phyloP scores from a whole-genome alignment of 306 rosid genomes.

The Parietaria judaica region DNA sequence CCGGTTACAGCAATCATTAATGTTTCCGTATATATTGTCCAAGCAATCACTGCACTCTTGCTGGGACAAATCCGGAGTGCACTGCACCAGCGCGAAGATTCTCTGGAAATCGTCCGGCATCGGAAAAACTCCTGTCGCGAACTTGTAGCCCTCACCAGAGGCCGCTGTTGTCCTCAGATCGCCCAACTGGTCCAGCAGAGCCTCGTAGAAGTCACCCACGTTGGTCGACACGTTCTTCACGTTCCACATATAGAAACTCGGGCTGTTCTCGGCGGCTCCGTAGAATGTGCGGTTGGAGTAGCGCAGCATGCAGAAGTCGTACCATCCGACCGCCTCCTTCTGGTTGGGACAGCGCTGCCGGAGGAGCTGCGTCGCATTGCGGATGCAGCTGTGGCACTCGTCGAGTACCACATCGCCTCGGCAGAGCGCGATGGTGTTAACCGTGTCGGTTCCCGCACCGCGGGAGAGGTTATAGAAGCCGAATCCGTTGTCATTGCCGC shows the following conservation, averaged over 20 bases:
- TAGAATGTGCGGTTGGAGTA: slow-evolving; percentile 31
- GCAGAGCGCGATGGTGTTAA: slow-evolving; percentile 43
- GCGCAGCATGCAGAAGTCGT: slow-evolving; percentile 40
- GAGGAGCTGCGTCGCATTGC: slow-evolving; percentile 2
- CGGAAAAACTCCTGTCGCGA: neutral
- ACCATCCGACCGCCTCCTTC: slow-evolving; percentile 45
- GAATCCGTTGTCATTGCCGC: neutral
- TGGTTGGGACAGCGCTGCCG: slow-evolving; percentile 26
- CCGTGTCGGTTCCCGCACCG: slow-evolving; percentile 14
- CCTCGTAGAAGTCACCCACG: neutral
- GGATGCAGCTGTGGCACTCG: slow-evolving; percentile 30
- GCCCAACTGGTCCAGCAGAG: neutral
- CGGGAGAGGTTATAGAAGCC: slow-evolving; percentile 18
- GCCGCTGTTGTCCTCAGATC: slow-evolving; percentile 9
- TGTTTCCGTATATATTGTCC: neutral
- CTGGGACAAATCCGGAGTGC: slow-evolving; percentile 27
- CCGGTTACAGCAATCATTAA: neutral
- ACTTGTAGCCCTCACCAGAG: neutral
- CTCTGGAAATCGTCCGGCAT: neutral
- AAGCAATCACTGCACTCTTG: slow-evolving; percentile 15
- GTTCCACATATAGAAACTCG: neutral
- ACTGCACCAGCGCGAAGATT: slow-evolving; percentile 18
- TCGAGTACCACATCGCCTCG: slow-evolving; percentile 32
- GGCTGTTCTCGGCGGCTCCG: neutral
- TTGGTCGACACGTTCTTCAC: neutral